Percentiles rank a stretch among this genome's conserved stretches.
Evolutionary conservation across 2,329 filamentous ascomycete species (phyloP).

Genomic region (Calonectria crousiana): DNA sequence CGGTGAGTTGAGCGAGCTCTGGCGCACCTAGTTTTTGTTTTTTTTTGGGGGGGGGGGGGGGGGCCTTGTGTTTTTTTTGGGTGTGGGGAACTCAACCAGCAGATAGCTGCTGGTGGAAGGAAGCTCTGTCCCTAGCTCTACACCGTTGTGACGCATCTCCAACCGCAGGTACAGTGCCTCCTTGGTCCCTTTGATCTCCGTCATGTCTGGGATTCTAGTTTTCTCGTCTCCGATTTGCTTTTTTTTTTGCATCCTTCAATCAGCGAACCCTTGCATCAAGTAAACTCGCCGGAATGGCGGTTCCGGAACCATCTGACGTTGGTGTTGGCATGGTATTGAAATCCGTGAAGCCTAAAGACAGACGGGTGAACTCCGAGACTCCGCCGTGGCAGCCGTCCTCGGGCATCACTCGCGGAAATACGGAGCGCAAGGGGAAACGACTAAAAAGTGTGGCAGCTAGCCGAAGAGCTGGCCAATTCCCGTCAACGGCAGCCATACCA

Average conservation of each 20-base stretch:
- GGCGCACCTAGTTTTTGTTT: not conserved
- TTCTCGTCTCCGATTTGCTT: not conserved
- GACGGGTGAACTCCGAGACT: conserved; percentile 1
- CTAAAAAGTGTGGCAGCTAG: not conserved
- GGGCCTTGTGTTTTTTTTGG: not conserved
- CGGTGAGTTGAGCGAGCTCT: conserved; percentile 5
- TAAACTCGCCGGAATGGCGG: not conserved
- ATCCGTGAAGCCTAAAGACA: not conserved
- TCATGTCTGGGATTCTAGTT: conserved; percentile 9
- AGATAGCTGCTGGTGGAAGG: not conserved
- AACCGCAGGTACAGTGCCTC: conserved; percentile 12
- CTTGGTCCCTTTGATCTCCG: conserved; percentile 17
- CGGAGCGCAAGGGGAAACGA: not conserved
- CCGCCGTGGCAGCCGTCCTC: not conserved
- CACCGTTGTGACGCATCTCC: not conserved
- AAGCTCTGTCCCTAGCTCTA: not conserved
- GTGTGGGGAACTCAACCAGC: not conserved
- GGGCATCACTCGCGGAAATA: conserved; percentile 4
- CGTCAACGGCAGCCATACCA: not conserved
- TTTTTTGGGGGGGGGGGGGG: too few species aligned
- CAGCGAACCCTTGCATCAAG: conserved; percentile 5
- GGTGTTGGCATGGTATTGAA: not conserved
- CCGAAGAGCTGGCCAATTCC: not conserved
- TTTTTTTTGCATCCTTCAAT: not conserved
- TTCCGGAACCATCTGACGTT: not conserved